Conservation (phyloP, 768 basidiomycete genomes). For the Pleurotus cornucopiae region DNA sequence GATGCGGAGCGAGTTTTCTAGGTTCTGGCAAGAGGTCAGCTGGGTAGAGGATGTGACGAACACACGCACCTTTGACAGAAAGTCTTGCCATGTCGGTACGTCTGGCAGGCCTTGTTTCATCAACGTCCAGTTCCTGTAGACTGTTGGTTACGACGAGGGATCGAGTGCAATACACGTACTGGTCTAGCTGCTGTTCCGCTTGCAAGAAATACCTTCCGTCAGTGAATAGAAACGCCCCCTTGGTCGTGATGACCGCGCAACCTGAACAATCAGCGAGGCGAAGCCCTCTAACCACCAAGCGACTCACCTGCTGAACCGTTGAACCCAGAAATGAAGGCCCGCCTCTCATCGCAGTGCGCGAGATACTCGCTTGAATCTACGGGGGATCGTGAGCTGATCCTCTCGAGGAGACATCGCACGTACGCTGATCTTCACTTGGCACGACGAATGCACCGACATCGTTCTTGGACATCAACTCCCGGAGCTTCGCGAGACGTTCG, state of each 20-base stretch:
- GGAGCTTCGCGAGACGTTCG: slow-evolving; percentile 54
- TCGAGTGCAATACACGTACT: slow-evolving; percentile 36
- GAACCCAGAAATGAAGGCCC: slow-evolving; percentile 91
- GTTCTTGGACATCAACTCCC: slow-evolving; percentile 61
- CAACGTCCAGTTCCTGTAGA: slow-evolving; percentile 77
- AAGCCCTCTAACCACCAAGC: background rate
- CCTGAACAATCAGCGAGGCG: slow-evolving; percentile 5
- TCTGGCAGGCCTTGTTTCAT: slow-evolving; percentile 92
- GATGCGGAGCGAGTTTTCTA: slow-evolving; percentile 58
- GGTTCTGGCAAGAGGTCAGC: slow-evolving; percentile 36
- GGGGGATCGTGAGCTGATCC: background rate
- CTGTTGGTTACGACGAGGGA: background rate
- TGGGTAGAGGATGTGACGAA: background rate
- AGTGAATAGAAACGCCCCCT: slow-evolving; percentile 82
- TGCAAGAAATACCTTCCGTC: slow-evolving; percentile 96
- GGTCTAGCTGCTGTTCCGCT: slow-evolving; percentile 84
- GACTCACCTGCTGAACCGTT: slow-evolving; percentile 83
- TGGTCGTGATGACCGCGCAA: slow-evolving; percentile 20
- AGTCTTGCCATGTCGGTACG: slow-evolving; percentile 89
- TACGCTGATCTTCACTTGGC: slow-evolving; percentile 92
- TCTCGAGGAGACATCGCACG: slow-evolving; percentile 21
- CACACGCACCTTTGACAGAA: slow-evolving; percentile 58
- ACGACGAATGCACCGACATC: slow-evolving; percentile 72
- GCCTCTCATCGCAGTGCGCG: slow-evolving; percentile 76
- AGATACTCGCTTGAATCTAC: slow-evolving; percentile 88